Conservation (phyloP, 2,329 filamentous ascomycete species). For the Pseudonectria buxi region DNA sequence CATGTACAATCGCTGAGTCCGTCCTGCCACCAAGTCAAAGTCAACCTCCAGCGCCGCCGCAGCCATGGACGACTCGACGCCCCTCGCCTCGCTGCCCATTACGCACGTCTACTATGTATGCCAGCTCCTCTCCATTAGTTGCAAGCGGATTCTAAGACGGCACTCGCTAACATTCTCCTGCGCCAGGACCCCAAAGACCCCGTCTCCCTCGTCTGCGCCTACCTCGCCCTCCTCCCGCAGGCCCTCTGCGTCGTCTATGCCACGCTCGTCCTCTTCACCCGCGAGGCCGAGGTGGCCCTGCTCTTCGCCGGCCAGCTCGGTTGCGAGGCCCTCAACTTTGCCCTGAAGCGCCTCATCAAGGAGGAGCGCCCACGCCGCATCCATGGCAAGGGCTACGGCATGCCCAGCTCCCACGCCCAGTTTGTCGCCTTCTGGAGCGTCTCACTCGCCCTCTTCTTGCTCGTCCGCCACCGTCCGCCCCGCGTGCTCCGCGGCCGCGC, state of each 20-base stretch:
- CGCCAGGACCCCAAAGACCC: slow-evolving; percentile 83
- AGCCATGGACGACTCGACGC: slow-evolving; percentile 29
- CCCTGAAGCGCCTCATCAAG: slow-evolving; percentile 82
- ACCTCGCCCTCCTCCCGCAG: slow-evolving; percentile 89
- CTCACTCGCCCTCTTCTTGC: slow-evolving; percentile 75
- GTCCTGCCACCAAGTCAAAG: too few species aligned
- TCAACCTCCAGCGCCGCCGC: neutral
- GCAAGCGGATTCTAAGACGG: slow-evolving; percentile 3
- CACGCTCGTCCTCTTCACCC: slow-evolving; percentile 82
- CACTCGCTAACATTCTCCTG: too few species aligned
- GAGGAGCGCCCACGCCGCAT: slow-evolving; percentile 79
- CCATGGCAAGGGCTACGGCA: slow-evolving; percentile 93
- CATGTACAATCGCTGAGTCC: too few species aligned
- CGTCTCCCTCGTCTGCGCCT: slow-evolving; percentile 82
- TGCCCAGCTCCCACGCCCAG: slow-evolving; percentile 92
- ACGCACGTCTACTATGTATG: slow-evolving; percentile 94
- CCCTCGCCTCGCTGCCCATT: slow-evolving; percentile 82
- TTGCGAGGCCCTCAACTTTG: slow-evolving; percentile 87
- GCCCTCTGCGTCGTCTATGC: slow-evolving; percentile 84
- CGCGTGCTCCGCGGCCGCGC: slow-evolving; percentile 13
- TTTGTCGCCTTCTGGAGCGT: slow-evolving; percentile 90
- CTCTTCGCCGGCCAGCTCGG: slow-evolving; percentile 89
- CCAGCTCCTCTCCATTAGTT: too few species aligned
- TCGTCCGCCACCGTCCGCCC: slow-evolving; percentile 66
- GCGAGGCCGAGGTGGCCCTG: slow-evolving; percentile 80